These are phyloP conservation scores for Ophiostoma quercus DNA, from an alignment of 2,329 filamentous ascomycete species.

Conservation along the genomic window DNA sequence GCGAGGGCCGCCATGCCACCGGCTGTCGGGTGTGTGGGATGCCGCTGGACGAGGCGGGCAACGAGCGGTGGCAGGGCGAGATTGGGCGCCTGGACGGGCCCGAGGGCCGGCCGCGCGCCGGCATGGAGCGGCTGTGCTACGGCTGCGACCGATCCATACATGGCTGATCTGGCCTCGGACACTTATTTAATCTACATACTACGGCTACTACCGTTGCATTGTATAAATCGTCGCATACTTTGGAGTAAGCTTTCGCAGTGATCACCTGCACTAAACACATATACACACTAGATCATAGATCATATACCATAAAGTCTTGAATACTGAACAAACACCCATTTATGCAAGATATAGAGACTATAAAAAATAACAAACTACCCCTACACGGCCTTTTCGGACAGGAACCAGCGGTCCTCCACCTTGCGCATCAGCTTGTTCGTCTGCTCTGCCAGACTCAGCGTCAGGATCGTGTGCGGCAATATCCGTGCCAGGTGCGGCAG, in stretches of 20 bases:
- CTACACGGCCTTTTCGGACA: background rate
- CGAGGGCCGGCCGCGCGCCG: slow-evolving; percentile 30
- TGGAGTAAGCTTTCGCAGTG: background rate
- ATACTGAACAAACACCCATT: background rate
- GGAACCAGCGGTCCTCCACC: slow-evolving; percentile 57
- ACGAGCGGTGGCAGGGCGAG: slow-evolving; percentile 59
- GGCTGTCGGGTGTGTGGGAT: slow-evolving; percentile 67
- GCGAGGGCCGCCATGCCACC: slow-evolving; percentile 27
- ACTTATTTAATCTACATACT: background rate
- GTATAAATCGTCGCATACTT: background rate
- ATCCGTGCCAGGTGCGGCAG: slow-evolving; percentile 91
- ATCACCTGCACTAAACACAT: background rate
- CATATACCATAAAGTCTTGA: background rate
- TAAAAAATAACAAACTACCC: background rate
- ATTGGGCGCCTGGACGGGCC: slow-evolving; percentile 44
- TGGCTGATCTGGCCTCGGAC: slow-evolving; percentile 35
- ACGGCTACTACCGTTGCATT: background rate
- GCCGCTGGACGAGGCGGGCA: slow-evolving; percentile 57
- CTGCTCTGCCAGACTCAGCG: slow-evolving; percentile 88
- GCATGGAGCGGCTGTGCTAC: slow-evolving; percentile 55
- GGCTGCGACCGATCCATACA: slow-evolving; percentile 64
- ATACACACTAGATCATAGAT: background rate
- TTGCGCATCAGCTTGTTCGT: slow-evolving; percentile 87
- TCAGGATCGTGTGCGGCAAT: slow-evolving; percentile 90
- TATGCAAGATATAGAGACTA: background rate